Evolutionary conservation across 2,329 filamentous ascomycete genomes (phyloP).

Genomic region (Pochonia chlamydosporia): DNA sequence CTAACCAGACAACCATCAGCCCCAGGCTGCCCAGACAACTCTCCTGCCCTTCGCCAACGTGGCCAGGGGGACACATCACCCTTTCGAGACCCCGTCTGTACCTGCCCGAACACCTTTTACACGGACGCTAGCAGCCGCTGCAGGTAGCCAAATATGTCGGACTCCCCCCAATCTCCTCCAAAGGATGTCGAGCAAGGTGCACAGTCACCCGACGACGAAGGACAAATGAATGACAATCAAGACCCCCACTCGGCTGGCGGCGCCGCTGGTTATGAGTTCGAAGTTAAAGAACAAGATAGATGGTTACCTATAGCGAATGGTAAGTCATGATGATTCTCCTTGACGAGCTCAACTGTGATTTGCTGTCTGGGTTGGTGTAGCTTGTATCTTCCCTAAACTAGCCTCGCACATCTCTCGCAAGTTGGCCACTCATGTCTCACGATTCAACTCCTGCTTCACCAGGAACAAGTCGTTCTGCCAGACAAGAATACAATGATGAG

Average conservation of each 20-base stretch:
- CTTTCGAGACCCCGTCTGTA: conserved; percentile 39
- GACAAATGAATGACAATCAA: conserved; percentile 84
- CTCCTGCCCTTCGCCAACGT: conserved; percentile 51
- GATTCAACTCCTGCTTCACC: conserved; percentile 48
- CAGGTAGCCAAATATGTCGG: conserved; percentile 87
- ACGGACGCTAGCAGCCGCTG: conserved; percentile 58
- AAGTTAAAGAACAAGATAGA: conserved; percentile 98
- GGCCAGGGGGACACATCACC: conserved; percentile 55
- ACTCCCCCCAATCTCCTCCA: conserved; percentile 75
- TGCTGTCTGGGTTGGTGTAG: conserved; percentile 9
- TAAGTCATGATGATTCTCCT: conserved; percentile 51
- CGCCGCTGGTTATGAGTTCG: conserved; percentile 77
- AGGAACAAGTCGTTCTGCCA: conserved; percentile 41
- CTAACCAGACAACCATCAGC: conserved; percentile 34
- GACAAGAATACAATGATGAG: conserved; percentile 43
- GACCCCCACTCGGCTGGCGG: conserved; percentile 66
- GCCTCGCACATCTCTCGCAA: conserved; percentile 26
- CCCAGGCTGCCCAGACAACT: conserved; percentile 26
- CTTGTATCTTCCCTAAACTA: conserved; percentile 12
- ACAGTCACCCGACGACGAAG: conserved; percentile 91
- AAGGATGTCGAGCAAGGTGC: conserved; percentile 92
- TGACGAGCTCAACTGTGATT: conserved; percentile 38
- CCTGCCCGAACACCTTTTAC: conserved; percentile 51
- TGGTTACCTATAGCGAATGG: conserved; percentile 99
- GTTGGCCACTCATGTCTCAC: conserved; percentile 50